phyloP scores from a whole-genome alignment of 768 basidiomycete genomes.

The Tulasnella calospora region DNA sequence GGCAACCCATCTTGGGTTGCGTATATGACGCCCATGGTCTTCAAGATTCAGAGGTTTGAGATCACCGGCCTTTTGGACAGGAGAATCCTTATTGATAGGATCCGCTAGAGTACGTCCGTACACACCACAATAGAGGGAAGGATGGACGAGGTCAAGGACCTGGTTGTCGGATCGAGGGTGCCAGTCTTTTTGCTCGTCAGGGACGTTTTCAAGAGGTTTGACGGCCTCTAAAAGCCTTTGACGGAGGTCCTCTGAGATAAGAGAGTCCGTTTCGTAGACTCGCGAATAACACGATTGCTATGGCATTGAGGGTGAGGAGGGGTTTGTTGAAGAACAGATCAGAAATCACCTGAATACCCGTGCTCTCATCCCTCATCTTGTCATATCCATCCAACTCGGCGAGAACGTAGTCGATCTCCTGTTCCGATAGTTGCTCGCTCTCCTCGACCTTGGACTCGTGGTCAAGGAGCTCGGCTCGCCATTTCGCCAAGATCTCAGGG shows the following conservation, averaged over 20 bases:
- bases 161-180: conserved; percentile 44
- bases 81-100: not conserved
- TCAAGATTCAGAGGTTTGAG: not conserved
- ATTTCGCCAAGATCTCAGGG: conserved; percentile 14
- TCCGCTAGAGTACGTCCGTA: conserved; percentile 36
- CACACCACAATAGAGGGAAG: conserved; percentile 40
- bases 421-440: not conserved
- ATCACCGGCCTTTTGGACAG: not conserved
- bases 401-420: conserved; percentile 17
- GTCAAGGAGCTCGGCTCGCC: conserved; percentile 1
- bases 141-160: conserved; percentile 47
- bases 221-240: conserved; percentile 33
- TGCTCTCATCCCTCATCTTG: conserved; percentile 11
- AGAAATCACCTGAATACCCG: conserved; percentile 10
- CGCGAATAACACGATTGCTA: conserved; percentile 30
- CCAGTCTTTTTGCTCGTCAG: conserved; percentile 43
- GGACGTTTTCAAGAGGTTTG: conserved; percentile 39
- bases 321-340: not conserved
- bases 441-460: not conserved
- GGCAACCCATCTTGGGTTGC: not conserved
- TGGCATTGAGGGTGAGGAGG: not conserved
- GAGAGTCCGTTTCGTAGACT: conserved; percentile 36
- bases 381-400: conserved; percentile 17
- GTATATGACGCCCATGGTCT: not conserved
- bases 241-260: conserved; percentile 34